Conservation (phyloP, 75 land plant species). For the Cunninghamia lanceolata region DNA sequence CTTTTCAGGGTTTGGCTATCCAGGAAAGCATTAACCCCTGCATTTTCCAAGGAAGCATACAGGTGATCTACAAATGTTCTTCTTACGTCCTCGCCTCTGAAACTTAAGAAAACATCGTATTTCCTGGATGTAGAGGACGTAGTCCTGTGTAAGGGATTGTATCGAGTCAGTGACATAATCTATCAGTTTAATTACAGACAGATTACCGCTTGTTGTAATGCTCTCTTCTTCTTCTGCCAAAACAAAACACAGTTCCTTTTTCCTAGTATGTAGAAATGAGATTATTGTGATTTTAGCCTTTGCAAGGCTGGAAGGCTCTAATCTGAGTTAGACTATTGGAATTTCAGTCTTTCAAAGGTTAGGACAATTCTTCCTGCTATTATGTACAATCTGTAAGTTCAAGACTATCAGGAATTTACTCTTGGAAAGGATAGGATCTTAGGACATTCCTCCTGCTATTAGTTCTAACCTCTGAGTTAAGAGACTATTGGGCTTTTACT, state of each 20-base stretch:
- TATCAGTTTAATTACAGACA: neutral
- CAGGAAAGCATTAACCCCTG: slow-evolving; percentile 5
- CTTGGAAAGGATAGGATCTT: too few relatives aligned
- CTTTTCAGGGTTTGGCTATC: slow-evolving; percentile 9
- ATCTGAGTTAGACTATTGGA: neutral
- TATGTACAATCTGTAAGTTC: too few relatives aligned
- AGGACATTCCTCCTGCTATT: neutral
- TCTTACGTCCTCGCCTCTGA: slow-evolving; percentile 11
- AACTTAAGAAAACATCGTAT: slow-evolving; percentile 16
- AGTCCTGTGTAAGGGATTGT: slow-evolving; percentile 7
- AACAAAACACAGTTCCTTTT: neutral
- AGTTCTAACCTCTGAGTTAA: neutral
- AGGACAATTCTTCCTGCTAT: neutral
- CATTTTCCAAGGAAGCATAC: neutral
- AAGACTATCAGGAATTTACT: too few relatives aligned
- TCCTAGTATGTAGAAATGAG: neutral
- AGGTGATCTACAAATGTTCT: slow-evolving; percentile 11
- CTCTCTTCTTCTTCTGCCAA: neutral
- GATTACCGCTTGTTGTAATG: neutral
- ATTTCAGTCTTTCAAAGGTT: neutral
- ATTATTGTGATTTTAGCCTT: neutral
- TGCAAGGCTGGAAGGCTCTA: neutral
- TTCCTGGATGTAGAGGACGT: neutral
- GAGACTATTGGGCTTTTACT: neutral
- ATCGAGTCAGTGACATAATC: neutral